phyloP scores from a whole-genome alignment of 2,329 filamentous ascomycete genomes.

The Tolypocladium tundrense region DNA sequence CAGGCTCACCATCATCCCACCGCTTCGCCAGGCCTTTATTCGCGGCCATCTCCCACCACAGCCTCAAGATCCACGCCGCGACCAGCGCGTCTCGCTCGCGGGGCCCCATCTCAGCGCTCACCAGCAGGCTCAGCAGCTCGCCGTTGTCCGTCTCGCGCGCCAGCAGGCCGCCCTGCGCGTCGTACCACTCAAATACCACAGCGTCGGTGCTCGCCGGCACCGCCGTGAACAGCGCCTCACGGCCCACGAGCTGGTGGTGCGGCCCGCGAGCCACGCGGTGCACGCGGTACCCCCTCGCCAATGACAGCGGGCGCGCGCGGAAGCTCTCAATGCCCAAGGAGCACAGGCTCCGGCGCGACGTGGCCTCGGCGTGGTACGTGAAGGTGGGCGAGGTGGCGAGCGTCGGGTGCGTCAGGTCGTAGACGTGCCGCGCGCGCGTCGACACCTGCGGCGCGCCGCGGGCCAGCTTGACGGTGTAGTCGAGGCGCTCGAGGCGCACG shows the following conservation, averaged over 20 bases:
- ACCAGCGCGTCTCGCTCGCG: conserved; percentile 22
- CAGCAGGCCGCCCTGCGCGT: conserved; percentile 14
- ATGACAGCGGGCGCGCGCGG: conserved; percentile 10
- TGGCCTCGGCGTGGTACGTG: conserved; percentile 20
- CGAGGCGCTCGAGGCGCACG: conserved; percentile 20
- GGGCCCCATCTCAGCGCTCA: conserved; percentile 18
- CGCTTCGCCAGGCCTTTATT: background rate
- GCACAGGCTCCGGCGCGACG: conserved; percentile 16
- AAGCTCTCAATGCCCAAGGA: conserved; percentile 18
- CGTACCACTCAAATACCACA: conserved; percentile 23
- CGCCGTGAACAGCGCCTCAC: conserved; percentile 18
- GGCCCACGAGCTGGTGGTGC: conserved; percentile 11
- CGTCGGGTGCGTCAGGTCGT: conserved; percentile 22
- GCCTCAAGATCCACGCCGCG: conserved; percentile 22
- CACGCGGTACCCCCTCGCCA: conserved; percentile 16
- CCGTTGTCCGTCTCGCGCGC: conserved; percentile 20
- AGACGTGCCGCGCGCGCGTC: conserved; percentile 20
- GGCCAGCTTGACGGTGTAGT: conserved; percentile 14
- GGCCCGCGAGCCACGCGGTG: conserved; percentile 15
- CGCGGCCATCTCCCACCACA: conserved; percentile 21
- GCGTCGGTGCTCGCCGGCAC: conserved; percentile 11
- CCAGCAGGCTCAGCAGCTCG: conserved; percentile 16
- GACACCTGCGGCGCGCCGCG: conserved; percentile 13
- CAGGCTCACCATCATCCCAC: conserved; percentile 9
- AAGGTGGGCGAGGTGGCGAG: conserved; percentile 17